Evolutionary conservation across 768 basidiomycete genomes (phyloP).

Genomic region (Tubosaeta sp.): DNA sequence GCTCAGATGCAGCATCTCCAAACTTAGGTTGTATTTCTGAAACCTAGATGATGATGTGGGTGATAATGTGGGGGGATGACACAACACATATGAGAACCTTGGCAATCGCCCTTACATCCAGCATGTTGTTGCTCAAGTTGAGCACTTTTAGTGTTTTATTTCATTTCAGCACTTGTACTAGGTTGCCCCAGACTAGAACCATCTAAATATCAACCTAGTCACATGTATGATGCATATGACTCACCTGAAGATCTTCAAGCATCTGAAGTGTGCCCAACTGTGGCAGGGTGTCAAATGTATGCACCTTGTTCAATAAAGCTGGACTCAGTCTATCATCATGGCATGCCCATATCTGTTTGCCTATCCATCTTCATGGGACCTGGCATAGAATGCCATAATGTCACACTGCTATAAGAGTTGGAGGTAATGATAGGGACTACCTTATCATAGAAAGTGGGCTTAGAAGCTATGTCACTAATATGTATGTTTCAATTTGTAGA

Average conservation of each 20-base stretch:
- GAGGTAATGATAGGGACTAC: slow-evolving; percentile 67
- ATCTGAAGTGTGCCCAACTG: slow-evolving; percentile 82
- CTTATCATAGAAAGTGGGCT: slow-evolving; percentile 39
- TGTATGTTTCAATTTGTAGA: slow-evolving; percentile 61
- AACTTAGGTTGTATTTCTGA: too few relatives aligned
- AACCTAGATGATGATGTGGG: slow-evolving; percentile 14
- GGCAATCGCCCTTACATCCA: slow-evolving; percentile 79
- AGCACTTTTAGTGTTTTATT: slow-evolving; percentile 93
- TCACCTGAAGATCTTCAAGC: slow-evolving; percentile 86
- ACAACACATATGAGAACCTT: slow-evolving; percentile 71
- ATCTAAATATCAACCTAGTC: neutral
- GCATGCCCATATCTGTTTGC: slow-evolving; percentile 5
- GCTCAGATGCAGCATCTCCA: too few relatives aligned
- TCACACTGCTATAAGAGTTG: slow-evolving; percentile 50
- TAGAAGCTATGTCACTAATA: slow-evolving; percentile 20
- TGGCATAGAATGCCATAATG: slow-evolving; percentile 37
- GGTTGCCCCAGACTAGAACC: slow-evolving; percentile 60
- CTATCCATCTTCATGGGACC: neutral
- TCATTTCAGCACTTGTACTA: slow-evolving; percentile 96
- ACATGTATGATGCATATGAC: slow-evolving; percentile 28
- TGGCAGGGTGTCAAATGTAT: slow-evolving; percentile 84
- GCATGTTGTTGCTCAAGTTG: slow-evolving; percentile 91
- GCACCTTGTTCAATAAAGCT: slow-evolving; percentile 81
- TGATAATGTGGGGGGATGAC: neutral
- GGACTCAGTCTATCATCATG: slow-evolving; percentile 54